A percentile compares a stretch with the other conserved stretches of the same genome.
phyloP scores from a whole-genome alignment of 768 basidiomycete genomes.

The Terana coerulea region DNA sequence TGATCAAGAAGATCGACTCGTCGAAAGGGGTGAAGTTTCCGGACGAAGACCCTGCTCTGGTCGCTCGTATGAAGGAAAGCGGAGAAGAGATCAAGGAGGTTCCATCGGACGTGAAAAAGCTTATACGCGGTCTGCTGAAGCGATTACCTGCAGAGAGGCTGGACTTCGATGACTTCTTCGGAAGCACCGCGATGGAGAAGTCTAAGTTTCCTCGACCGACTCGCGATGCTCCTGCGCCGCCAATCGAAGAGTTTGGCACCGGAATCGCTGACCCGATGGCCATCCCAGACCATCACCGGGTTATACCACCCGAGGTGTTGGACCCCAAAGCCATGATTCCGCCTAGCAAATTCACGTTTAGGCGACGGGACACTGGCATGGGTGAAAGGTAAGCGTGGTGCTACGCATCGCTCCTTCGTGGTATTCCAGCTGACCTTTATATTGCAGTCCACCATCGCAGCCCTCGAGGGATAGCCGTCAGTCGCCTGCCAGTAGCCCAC shows the following conservation, averaged over 20 bases:
- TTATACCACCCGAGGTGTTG: conserved; percentile 76
- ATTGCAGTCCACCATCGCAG: not conserved
- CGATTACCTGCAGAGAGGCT: conserved; percentile 81
- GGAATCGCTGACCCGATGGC: conserved; percentile 31
- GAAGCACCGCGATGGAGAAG: conserved; percentile 70
- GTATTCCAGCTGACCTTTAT: not conserved
- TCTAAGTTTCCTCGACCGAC: conserved; percentile 68
- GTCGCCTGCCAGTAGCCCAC: conserved; percentile 3
- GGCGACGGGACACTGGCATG: conserved; percentile 29
- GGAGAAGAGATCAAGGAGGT: conserved; percentile 57
- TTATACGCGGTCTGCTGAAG: conserved; percentile 82
- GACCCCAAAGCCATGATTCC: conserved; percentile 81
- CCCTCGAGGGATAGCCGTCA: not conserved
- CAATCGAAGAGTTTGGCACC: conserved; percentile 18
- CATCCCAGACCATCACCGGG: conserved; percentile 70
- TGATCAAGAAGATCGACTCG: conserved; percentile 87
- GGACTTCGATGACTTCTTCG: conserved; percentile 91
- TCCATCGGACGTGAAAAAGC: conserved; percentile 78
- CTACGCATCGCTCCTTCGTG: not conserved
- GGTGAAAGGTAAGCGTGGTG: conserved; percentile 13
- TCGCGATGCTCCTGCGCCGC: conserved; percentile 28
- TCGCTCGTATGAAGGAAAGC: conserved; percentile 40
- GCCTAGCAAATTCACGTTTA: conserved; percentile 76
- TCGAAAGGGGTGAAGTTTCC: conserved; percentile 94
- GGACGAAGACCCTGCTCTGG: conserved; percentile 69